A percentile compares a stretch with the other conserved stretches of the same genome.
Conservation (phyloP, 2,329 filamentous ascomycete species). For the Fusarium torreyae region DNA sequence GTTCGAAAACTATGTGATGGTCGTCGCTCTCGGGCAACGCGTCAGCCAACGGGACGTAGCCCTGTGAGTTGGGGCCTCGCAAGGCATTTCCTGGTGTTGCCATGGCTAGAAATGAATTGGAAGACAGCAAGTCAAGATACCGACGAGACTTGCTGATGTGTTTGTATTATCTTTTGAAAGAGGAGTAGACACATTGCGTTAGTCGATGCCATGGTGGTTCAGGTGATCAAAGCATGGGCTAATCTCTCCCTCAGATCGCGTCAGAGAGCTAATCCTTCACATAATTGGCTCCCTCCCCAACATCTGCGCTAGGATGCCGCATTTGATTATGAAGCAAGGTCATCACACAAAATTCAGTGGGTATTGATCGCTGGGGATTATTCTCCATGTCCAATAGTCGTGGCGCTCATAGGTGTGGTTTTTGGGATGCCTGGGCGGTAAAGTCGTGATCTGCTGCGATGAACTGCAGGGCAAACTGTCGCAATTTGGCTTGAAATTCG, state of each 20-base stretch:
- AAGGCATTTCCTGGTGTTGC: background rate
- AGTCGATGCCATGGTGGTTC: background rate
- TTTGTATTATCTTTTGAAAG: background rate
- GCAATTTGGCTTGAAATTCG: background rate
- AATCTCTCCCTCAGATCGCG: slow-evolving; percentile 11
- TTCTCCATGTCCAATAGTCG: background rate
- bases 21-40: background rate
- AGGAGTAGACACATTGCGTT: background rate
- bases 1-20: slow-evolving; percentile 2
- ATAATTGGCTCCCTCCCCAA: background rate
- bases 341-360: background rate
- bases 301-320: background rate
- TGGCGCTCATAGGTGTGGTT: background rate
- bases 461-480: background rate
- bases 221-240: slow-evolving; percentile 7
- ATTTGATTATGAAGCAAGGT: slow-evolving; percentile 1
- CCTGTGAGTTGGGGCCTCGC: background rate
- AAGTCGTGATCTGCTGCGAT: background rate
- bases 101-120: background rate
- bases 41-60: slow-evolving; percentile 4
- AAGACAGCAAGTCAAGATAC: background rate
- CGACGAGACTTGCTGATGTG: background rate
- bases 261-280: slow-evolving; percentile 1
- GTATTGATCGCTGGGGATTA: background rate
- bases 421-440: background rate